Percentiles rank a stretch among this genome's conserved stretches.
Conservation (phyloP, 179 eudicot genomes). For the Silene coronaria region DNA sequence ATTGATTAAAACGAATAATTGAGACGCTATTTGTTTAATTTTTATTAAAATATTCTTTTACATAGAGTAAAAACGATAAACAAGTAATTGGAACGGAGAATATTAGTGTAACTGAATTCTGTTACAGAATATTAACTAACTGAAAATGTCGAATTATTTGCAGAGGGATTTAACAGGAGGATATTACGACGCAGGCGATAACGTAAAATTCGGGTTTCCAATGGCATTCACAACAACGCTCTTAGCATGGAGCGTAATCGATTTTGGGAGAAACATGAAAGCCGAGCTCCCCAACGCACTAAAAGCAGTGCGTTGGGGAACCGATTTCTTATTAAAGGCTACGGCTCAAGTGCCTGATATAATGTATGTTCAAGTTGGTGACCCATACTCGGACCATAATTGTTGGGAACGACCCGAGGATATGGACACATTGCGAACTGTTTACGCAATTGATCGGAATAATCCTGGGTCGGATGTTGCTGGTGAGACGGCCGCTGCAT, state of each 20-base stretch:
- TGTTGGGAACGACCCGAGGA: constrained; percentile 99
- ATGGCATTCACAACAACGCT: constrained; percentile 89
- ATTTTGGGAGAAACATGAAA: constrained; percentile 65
- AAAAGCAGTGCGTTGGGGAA: constrained; percentile 76
- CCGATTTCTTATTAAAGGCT: constrained; percentile 83
- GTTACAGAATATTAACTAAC: not conserved
- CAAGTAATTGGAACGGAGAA: too few relatives aligned
- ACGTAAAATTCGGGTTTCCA: constrained; percentile 88
- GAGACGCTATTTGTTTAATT: too few relatives aligned
- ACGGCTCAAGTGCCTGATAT: constrained; percentile 49
- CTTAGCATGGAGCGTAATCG: constrained; percentile 88
- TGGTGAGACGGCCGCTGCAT: constrained; percentile 93
- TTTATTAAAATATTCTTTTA: too few relatives aligned
- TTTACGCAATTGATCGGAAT: constrained; percentile 46
- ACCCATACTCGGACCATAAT: constrained; percentile 71
- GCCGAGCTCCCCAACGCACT: constrained; percentile 55
- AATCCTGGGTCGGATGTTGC: constrained; percentile 97
- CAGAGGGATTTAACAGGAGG: constrained; percentile 86
- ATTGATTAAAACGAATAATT: too few relatives aligned
- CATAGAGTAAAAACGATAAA: too few relatives aligned
- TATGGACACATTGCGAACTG: constrained; percentile 81
- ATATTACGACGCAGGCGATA: constrained; percentile 97
- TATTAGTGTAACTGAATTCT: not conserved
- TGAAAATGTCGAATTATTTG: not conserved
- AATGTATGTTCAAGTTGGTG: constrained; percentile 84